phyloP scores from a whole-genome alignment of 805 yeast species.

The Spathaspora passalidarum region DNA sequence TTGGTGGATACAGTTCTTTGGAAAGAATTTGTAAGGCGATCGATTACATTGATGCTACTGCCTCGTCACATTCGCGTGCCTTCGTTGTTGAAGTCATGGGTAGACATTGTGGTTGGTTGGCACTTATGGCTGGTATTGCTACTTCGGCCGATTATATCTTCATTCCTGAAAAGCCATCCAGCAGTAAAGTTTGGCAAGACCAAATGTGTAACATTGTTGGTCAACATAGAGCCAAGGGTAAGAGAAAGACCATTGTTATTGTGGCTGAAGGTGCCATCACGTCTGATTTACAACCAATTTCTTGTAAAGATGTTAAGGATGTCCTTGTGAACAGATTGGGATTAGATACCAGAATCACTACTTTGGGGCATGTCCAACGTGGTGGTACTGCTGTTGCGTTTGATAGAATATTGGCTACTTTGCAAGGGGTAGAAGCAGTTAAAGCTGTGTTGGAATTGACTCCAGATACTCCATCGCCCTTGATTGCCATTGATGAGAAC shows the following conservation, averaged over 20 bases:
- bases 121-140: conserved; percentile 94
- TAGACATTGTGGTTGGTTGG: conserved; percentile 99
- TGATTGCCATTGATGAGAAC: conserved; percentile 88
- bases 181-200: conserved; percentile 69
- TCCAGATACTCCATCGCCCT: conserved; percentile 90
- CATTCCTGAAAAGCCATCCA: conserved; percentile 92
- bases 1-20: conserved; percentile 92
- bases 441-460: conserved; percentile 85
- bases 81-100: conserved; percentile 99
- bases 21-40: conserved; percentile 92
- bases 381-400: conserved; percentile 98
- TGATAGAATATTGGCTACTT: conserved; percentile 86
- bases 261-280: conserved; percentile 98
- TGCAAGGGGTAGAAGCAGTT: conserved; percentile 98
- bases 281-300: conserved; percentile 72
- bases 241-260: conserved; percentile 91
- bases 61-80: conserved; percentile 94
- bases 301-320: conserved; percentile 76
- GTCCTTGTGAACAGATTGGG: conserved; percentile 75
- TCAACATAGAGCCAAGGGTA: conserved; percentile 82
- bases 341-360: conserved; percentile 91
- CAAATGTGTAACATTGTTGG: conserved; percentile 72
- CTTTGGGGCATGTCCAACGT: conserved; percentile 96
- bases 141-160: conserved; percentile 94
- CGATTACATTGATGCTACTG: conserved; percentile 97